Conservation (phyloP, 139 green algal genomes). For the Tetraselmis chui region DNA sequence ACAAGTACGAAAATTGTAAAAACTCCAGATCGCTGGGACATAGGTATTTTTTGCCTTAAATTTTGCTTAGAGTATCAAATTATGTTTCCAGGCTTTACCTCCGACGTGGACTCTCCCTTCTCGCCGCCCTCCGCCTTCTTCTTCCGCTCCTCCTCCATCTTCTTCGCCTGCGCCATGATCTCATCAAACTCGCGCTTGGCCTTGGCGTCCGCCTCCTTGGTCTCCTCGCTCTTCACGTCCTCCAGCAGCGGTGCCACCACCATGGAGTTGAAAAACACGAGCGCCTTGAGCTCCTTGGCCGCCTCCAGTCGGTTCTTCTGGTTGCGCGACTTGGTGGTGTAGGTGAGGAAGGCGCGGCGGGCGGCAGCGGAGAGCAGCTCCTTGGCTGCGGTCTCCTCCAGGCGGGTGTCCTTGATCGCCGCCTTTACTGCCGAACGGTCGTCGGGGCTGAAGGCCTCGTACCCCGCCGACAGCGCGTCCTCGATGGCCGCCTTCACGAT, state of each 20-base stretch:
- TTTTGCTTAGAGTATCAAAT: too few relatives aligned
- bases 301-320: conserved; percentile 50
- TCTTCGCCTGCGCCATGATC: conserved; percentile 36
- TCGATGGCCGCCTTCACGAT: conserved; percentile 30
- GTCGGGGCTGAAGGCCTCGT: background rate
- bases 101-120: background rate
- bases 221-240: conserved; percentile 25
- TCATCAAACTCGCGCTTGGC: conserved; percentile 57
- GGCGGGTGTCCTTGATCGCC: conserved; percentile 56
- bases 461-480: conserved; percentile 27
- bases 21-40: too few relatives aligned
- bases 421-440: conserved; percentile 32
- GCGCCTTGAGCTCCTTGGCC: conserved; percentile 80
- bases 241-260: conserved; percentile 77
- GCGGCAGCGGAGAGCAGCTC: too few relatives aligned
- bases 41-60: too few relatives aligned
- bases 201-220: conserved; percentile 31
- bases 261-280: conserved; percentile 90
- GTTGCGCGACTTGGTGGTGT: conserved; percentile 44
- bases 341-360: conserved; percentile 55
- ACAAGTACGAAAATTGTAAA: too few relatives aligned
- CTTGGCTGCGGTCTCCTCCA: conserved; percentile 52
- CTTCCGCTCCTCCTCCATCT: conserved; percentile 18
- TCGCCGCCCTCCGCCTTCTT: background rate
- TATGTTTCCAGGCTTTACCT: too few relatives aligned